These are phyloP conservation scores for Piromyces finnis DNA, from an alignment of 192 early-diverging fungal species.

Conservation along the genomic window DNA sequence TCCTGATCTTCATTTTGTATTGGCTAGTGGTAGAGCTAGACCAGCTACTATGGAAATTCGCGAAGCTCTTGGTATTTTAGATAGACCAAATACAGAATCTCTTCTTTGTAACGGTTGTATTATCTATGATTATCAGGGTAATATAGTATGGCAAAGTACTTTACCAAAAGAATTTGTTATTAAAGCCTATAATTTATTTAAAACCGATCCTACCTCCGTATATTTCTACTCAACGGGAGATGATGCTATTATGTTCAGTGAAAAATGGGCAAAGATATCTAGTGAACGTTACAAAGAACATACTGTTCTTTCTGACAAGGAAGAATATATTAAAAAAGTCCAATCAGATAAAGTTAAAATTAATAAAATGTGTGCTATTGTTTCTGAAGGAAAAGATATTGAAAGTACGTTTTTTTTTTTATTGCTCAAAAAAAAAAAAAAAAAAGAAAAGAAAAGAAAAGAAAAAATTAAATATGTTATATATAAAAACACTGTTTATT, in stretches of 20 bases:
- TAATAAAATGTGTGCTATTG: neutral
- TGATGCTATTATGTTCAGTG: neutral
- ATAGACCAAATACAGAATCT: neutral
- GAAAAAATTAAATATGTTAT: too few relatives aligned
- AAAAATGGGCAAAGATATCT: neutral
- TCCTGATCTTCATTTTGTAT: neutral
- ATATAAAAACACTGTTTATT: too few relatives aligned
- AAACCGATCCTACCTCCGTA: too few relatives aligned
- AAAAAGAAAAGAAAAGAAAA: too few relatives aligned
- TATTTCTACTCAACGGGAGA: too few relatives aligned
- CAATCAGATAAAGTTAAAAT: neutral
- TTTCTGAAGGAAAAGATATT: neutral
- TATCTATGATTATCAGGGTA: neutral
- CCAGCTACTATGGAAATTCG: neutral
- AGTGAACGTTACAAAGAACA: neutral
- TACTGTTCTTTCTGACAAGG: neutral
- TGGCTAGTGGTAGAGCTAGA: neutral
- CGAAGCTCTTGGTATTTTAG: neutral
- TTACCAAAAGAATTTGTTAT: neutral
- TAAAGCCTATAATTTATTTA: neutral
- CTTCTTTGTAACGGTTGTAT: neutral
- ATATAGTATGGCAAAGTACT: neutral
- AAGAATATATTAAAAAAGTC: neutral
- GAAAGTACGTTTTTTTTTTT: neutral
- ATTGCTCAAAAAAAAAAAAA: too few relatives aligned